phyloP scores from a whole-genome alignment of 768 basidiomycete genomes.

The Gloeopeniophorella convolvens region DNA sequence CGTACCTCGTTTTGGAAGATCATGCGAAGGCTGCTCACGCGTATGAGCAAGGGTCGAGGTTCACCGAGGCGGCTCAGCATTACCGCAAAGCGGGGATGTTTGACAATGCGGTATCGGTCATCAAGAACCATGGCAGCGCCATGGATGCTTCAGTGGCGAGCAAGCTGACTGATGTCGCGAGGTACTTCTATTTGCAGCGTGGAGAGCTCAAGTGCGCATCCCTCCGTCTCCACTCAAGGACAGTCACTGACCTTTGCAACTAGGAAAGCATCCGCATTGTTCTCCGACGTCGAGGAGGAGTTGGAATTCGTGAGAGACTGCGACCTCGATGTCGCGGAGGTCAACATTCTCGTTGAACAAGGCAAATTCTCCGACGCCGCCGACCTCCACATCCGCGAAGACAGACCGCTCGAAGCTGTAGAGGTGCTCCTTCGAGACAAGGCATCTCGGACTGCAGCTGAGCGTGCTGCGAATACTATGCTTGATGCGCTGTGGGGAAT shows the following conservation, averaged over 20 bases:
- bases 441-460: conserved; percentile 25
- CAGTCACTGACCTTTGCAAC: neutral
- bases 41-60: conserved; percentile 37
- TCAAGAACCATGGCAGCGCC: conserved; percentile 29
- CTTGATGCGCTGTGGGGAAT: conserved; percentile 41
- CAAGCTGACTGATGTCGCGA: conserved; percentile 36
- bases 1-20: conserved; percentile 37
- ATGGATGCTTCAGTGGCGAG: conserved; percentile 30
- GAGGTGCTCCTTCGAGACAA: conserved; percentile 35
- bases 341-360: conserved; percentile 37
- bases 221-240: neutral
- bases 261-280: conserved; percentile 45
- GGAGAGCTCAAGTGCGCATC: conserved; percentile 31
- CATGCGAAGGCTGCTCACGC: conserved; percentile 35
- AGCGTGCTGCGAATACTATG: conserved; percentile 35
- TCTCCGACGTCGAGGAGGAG: conserved; percentile 44
- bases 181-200: conserved; percentile 39
- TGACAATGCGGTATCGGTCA: conserved; percentile 42
- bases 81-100: conserved; percentile 44
- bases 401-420: conserved; percentile 42
- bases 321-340: conserved; percentile 45
- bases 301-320: conserved; percentile 51
- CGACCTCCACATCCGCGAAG: conserved; percentile 38
- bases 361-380: conserved; percentile 46
- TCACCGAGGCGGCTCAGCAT: conserved; percentile 34